Evolutionary conservation across 2,329 filamentous ascomycete genomes (phyloP).

Genomic region (Plectosphaerella plurivora): DNA sequence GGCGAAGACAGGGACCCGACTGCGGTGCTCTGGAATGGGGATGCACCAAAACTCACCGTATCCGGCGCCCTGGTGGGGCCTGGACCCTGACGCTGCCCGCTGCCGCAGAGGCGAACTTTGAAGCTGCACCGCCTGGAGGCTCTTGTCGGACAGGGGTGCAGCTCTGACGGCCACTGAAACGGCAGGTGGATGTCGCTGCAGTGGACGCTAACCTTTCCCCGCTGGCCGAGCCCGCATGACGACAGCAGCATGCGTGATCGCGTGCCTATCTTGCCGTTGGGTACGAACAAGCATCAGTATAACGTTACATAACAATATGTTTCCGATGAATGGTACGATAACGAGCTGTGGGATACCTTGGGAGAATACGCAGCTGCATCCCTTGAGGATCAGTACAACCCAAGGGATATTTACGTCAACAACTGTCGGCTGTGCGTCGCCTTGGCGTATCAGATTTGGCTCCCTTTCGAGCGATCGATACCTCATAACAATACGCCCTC

Average conservation of each 20-base stretch:
- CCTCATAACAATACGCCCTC: neutral
- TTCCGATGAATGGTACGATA: no score
- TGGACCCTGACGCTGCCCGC: no score
- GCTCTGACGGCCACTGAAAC: constrained; percentile 4
- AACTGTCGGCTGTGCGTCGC: neutral
- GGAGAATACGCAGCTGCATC: no score
- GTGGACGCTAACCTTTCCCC: neutral
- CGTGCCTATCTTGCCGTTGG: neutral
- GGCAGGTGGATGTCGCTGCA: neutral
- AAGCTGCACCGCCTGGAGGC: neutral
- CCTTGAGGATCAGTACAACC: no score
- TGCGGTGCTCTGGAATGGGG: no score
- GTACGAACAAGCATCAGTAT: no score
- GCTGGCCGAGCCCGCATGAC: neutral
- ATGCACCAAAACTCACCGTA: no score
- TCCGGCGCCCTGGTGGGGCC: no score
- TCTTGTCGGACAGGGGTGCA: neutral
- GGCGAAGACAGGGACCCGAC: no score
- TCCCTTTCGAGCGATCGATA: neutral
- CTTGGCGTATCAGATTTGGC: neutral
- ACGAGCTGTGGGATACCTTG: no score
- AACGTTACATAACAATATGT: no score
- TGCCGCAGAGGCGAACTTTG: neutral
- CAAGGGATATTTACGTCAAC: neutral
- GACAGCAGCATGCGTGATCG: neutral